A percentile compares a stretch with the other conserved stretches of the same genome.
phyloP scores from a whole-genome alignment of 371 early-diverging fungal species.

The Sporodiniella umbellata region DNA sequence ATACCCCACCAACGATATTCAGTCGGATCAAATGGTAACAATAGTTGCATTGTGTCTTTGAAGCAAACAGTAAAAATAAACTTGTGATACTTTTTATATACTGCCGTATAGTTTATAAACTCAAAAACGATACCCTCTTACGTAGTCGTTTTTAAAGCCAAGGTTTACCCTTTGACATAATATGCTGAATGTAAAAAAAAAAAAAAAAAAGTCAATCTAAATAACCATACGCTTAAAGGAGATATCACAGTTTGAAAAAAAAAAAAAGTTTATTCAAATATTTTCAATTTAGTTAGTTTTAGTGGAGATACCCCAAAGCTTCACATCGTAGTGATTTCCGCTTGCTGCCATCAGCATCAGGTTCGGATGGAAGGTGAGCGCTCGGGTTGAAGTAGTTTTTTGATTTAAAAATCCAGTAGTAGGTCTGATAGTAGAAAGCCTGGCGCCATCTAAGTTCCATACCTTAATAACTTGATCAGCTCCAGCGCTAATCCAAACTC shows the following conservation, averaged over 20 bases:
- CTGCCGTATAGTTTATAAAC: neutral
- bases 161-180: too few relatives aligned
- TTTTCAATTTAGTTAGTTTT: neutral
- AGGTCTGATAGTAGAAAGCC: conserved; percentile 55
- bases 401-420: conserved; percentile 60
- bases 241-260: too few relatives aligned
- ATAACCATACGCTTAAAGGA: too few relatives aligned
- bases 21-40: conserved; percentile 50
- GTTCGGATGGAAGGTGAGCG: conserved; percentile 55
- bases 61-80: neutral
- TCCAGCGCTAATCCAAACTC: conserved; percentile 47
- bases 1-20: conserved; percentile 49
- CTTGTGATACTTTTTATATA: neutral
- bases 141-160: too few relatives aligned
- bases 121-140: too few relatives aligned
- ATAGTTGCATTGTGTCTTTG: neutral
- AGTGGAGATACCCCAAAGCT: too few relatives aligned
- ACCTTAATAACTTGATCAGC: conserved; percentile 64
- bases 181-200: neutral
- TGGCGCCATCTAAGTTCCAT: conserved; percentile 57
- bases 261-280: too few relatives aligned
- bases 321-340: conserved; percentile 49
- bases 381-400: conserved; percentile 41
- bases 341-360: conserved; percentile 55
- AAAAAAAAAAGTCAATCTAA: neutral